phyloP scores from a whole-genome alignment of 2,329 filamentous ascomycete genomes.

The Aspergillus sp. region DNA sequence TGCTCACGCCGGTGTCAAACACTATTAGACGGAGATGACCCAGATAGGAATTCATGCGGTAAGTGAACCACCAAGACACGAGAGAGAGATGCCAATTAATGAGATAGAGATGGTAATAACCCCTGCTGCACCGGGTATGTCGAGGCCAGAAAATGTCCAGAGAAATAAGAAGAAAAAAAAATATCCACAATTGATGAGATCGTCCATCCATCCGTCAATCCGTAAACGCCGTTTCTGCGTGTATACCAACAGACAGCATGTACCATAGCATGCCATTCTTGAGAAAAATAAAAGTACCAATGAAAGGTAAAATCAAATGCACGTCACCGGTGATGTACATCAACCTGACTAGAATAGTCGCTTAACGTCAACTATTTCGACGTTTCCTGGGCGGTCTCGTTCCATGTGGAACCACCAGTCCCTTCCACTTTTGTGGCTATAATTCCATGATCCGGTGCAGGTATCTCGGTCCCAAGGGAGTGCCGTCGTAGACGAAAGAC shows the following conservation, averaged over 20 bases:
- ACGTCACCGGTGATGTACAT: neutral
- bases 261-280: neutral
- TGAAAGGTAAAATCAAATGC: neutral
- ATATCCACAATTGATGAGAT: neutral
- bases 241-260: neutral
- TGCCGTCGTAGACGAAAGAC: slow-evolving; percentile 26
- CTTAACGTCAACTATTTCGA: slow-evolving; percentile 36
- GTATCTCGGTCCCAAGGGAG: slow-evolving; percentile 45
- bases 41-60: neutral
- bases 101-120: neutral
- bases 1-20: neutral
- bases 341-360: slow-evolving; percentile 35
- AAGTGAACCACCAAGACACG: no score
- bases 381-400: slow-evolving; percentile 40
- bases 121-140: neutral
- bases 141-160: neutral
- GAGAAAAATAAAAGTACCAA: neutral
- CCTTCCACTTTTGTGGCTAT: slow-evolving; percentile 40
- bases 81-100: neutral
- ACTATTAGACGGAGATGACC: neutral
- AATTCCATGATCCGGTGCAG: slow-evolving; percentile 50
- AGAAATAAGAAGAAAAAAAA: neutral
- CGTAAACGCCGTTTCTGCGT: slow-evolving; percentile 10
- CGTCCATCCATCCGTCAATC: slow-evolving; percentile 2
- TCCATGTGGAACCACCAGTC: slow-evolving; percentile 51